phyloP scores from a whole-genome alignment of 345 rosid genomes.

The Brassica carinata region DNA sequence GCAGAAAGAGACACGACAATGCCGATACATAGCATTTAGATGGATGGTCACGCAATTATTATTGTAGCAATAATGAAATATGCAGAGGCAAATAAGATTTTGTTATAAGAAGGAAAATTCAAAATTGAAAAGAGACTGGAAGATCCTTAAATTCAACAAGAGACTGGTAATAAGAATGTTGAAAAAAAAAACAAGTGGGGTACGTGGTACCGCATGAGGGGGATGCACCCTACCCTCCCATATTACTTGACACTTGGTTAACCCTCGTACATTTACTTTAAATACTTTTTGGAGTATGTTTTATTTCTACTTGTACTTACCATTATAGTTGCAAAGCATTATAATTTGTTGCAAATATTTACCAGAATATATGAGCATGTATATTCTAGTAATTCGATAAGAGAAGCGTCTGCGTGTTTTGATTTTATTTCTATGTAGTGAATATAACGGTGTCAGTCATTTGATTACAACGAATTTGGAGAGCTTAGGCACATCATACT shows the following conservation, averaged over 20 bases:
- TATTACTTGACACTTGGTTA: constrained; percentile 31
- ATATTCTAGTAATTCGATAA: not conserved
- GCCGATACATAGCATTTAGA: constrained; percentile 30
- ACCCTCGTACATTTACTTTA: constrained; percentile 6
- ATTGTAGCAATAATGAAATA: constrained; percentile 21
- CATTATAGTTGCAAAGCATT: not conserved
- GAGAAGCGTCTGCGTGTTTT: not conserved
- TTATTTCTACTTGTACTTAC: not conserved
- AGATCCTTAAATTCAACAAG: constrained; percentile 35
- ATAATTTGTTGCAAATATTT: not conserved
- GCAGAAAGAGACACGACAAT: constrained; percentile 21
- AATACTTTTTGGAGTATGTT: not conserved
- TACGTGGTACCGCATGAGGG: constrained; percentile 31
- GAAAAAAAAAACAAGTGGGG: constrained; percentile 29
- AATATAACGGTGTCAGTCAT: too few species aligned
- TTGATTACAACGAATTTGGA: too few species aligned
- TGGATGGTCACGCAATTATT: constrained; percentile 9
- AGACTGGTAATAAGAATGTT: too few species aligned
- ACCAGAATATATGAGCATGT: not conserved
- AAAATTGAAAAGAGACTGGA: constrained; percentile 6
- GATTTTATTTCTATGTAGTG: too few species aligned
- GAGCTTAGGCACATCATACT: too few species aligned
- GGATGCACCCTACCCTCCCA: constrained; percentile 40
- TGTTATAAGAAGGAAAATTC: not conserved
- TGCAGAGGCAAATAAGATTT: constrained; percentile 19